Evolutionary conservation across 2,329 filamentous ascomycete species (phyloP), one percentile per base, ranked within the genome.

Genomic region (Curvularia hawaiiensis): DNA sequence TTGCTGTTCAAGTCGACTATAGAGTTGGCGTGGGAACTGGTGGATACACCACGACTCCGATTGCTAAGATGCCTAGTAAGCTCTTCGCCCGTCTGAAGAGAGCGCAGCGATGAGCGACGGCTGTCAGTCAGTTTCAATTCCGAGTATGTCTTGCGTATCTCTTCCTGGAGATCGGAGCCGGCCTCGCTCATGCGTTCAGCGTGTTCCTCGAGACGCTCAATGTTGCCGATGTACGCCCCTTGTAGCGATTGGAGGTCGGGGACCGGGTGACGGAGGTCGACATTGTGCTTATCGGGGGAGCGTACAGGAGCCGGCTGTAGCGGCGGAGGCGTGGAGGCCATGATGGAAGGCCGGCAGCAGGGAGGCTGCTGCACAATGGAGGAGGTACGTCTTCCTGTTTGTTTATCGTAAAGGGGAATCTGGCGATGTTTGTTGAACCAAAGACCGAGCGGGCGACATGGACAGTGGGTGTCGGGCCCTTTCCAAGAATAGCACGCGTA

Each of bases 101-200:
- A 85, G 44, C 85, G 79, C 49, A 87, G 79, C 9, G 87, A 89
- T 2, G 87, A 89, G 56, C 84, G 82, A 60, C 85, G 82, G 70
- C 87, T 90, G 70, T 90, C 89, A 70, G 82, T 85, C 64, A 86
- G 83, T 77, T 90, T 91, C 70, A 90, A 80, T 75, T 90, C 87
- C 59, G 86, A 81, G 75, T 91, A 87, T 63, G 91, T 81, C 69
- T 89, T 86, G 58, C 89, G 85, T 67, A 92, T 93, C 65, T 90
- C 89, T 79, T 90, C 86, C 67, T 90, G 89, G 69, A 92, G 90
- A 60, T 90, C 91, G 61, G 88, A 90, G 46, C 82, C 83, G 55
- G 87, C 88, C 79, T 85, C 84, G 65, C 88, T 90, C 74, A 93
- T 81, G 63, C 87, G 84, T 76, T 92, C 90, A 48, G 90, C 90